These are phyloP conservation scores for Breviolum minutum DNA, from an alignment of 73 alveolate species.

Conservation along the genomic window DNA sequence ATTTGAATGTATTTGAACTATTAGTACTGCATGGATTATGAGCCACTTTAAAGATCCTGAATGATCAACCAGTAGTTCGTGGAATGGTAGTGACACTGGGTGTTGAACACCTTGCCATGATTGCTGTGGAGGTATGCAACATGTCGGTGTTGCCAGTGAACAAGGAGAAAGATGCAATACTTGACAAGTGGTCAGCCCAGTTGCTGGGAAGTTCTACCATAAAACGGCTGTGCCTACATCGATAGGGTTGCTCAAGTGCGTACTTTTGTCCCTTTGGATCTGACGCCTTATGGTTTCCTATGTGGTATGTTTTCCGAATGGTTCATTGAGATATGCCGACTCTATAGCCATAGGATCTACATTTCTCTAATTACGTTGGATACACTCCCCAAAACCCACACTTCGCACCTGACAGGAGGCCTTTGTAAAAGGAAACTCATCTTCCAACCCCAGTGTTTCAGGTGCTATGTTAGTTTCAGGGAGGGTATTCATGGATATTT, in stretches of 20 bases:
- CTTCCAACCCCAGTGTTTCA: no score
- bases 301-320: no score
- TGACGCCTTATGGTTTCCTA: background rate
- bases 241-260: background rate
- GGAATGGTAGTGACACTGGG: no score
- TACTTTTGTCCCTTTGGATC: background rate
- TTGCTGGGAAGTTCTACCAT: background rate
- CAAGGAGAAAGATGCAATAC: constrained; percentile 59
- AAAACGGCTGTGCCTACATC: background rate
- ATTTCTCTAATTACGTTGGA: background rate
- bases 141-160: constrained; percentile 58
- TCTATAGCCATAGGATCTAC: background rate
- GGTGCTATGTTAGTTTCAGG: no score
- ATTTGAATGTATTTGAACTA: no score
- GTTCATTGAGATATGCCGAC: no score
- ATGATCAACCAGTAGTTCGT: no score
- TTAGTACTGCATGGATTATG: no score
- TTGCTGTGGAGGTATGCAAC: constrained; percentile 40
- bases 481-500: background rate
- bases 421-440: no score
- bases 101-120: background rate
- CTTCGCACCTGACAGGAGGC: no score
- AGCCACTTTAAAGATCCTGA: no score
- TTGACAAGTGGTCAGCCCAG: constrained; percentile 12
- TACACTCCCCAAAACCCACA: background rate